Conservation (phyloP, 306 rosid species). For the Cucurbita maxima region DNA sequence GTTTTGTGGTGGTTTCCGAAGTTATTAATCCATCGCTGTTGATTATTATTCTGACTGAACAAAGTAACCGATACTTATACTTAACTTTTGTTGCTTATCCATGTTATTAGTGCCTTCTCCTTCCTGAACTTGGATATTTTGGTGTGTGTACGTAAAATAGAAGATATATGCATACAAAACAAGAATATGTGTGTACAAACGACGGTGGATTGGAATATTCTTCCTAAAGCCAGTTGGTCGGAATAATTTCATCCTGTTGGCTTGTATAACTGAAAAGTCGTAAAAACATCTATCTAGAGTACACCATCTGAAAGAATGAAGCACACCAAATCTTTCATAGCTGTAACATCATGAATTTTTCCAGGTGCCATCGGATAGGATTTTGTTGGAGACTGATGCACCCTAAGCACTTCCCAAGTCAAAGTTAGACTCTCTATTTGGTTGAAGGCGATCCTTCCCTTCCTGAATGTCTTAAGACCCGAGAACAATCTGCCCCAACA, state of each 20-base stretch:
- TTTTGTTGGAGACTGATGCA: slow-evolving; percentile 92
- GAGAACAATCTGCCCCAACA: slow-evolving; percentile 6
- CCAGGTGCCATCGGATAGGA: slow-evolving; percentile 64
- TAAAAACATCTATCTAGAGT: background rate
- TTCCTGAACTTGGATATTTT: background rate
- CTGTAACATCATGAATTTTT: background rate
- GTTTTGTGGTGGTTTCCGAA: background rate
- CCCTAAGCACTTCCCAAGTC: slow-evolving; percentile 71
- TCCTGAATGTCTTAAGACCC: slow-evolving; percentile 10
- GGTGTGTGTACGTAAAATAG: background rate
- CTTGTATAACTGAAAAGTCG: background rate
- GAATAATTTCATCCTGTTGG: background rate
- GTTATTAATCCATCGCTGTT: background rate
- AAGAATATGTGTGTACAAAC: background rate
- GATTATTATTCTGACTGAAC: too few species aligned
- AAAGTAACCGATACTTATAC: background rate
- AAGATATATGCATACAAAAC: background rate
- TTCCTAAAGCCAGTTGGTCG: background rate
- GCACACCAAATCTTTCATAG: background rate
- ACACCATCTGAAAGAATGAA: background rate
- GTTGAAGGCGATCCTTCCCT: slow-evolving; percentile 56
- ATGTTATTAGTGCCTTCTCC: background rate
- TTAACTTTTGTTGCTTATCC: background rate
- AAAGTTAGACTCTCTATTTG: slow-evolving; percentile 28
- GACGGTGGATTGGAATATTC: background rate